Evolutionary conservation across 208 protist species (phyloP), one percentile per base, ranked within the genome.

Genomic region (Novymonas esmeraldas): DNA sequence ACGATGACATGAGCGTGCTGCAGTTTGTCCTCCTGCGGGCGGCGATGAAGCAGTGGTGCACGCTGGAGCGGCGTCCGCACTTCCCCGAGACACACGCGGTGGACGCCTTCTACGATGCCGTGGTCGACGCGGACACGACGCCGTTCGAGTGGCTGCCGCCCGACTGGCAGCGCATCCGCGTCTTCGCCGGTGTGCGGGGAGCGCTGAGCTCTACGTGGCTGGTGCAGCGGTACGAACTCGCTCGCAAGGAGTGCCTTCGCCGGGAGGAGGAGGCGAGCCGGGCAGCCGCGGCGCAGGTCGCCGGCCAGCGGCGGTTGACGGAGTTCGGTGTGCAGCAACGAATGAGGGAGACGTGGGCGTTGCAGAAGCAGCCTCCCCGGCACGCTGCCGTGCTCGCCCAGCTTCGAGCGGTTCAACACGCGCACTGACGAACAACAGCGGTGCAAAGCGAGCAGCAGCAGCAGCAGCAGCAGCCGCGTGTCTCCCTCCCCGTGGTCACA

Each of bases 21-120:
- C 85, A 93, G 80, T 84, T 80, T 31, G 51, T 48, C 38, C 56
- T 87, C 3, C 54, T 84, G 5, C 18, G 66, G 20, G 46, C 34
- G 11, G 48, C 74, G 41, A 57, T 72, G 28, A 16, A 24, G 24
- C 70, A 78, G 42, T 95, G 90, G 90, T 66, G 52, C 33, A 52
- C 55, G 29, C 57, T 92, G 28, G 54, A 70, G 39, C 16, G 84
- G 20, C 36, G 34, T n/a, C 55, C 22, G 11, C 49, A 56, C 26
- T 93, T 92, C 41, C 90, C 90, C 18, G 65, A 82, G 26, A 28
- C 6, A 11, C 44, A 63, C 24, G 81, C 74, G 7, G 68, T 79
- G 0, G 83, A 87, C 39, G 73, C 82, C 13, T 95, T 93, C 67
- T 95, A 84, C 68, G 62, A 69, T 4, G 61, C 87, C 5, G 55